Evolutionary conservation across 352 stramenopile genomes (phyloP), one percentile per base, ranked within the genome.

Genomic region (Phytophthora crassamura): DNA sequence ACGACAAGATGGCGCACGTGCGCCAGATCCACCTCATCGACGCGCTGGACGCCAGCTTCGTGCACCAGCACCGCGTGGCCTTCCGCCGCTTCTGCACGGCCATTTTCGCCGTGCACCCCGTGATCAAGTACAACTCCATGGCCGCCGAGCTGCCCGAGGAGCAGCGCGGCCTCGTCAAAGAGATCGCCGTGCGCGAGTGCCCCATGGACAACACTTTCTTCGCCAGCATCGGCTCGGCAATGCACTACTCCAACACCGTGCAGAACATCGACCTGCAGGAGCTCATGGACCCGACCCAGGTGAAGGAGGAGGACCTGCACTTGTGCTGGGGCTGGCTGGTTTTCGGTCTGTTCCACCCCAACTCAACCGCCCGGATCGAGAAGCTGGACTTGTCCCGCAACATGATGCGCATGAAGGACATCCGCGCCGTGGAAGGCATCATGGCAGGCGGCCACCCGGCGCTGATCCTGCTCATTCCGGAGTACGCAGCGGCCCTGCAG

Each of bases 371-470:
- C 16, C 65, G 72, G 28, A 77, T 85, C 59, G 52, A 72, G 39
- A 64, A 79, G 15, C 46, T 82, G 2, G 68, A 85, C 38, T 47
- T 85, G 18, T 85, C 77, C 14, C 61, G 74, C 25, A 85, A 85
- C 59, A 82, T 85, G 74, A 67, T 85, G 51, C 74, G 74, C 46
- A 82, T 85, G 77, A 80, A 82, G 65, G 74, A 85, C 36, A 78
- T 85, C 20, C 77, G 77, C 15, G 54, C 69, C 43, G 67, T 85
- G 2, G 77, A 85, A 57, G 77, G 71, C 34, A 77, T 85, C 48
- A 85, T 85, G 77, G 67, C 77, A 14, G 77, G 77, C 15, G 74
- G 77, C 18, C 77, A 85, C 55, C 74, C 77, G 40, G 76, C 74
- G 16, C 64, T 82, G 36, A 64, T 85, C 56, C 62, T 85, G 51